Evolutionary conservation across 257 asterid genomes (phyloP), one percentile per base, ranked within the genome.

Genomic region (Solanum etuberosum): DNA sequence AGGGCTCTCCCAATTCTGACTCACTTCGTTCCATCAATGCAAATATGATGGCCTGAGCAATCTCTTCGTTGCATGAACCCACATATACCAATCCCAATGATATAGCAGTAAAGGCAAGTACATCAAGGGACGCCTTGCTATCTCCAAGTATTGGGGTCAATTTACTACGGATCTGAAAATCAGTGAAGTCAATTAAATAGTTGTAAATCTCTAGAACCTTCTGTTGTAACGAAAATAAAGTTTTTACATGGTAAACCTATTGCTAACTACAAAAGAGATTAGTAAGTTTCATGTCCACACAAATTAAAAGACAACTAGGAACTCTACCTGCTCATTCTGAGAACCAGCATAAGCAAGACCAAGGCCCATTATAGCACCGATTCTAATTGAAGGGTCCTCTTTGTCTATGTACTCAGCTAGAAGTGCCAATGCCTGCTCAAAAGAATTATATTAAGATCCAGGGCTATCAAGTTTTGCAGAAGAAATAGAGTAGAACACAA

Each of bases 291-390:
- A 81, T 13, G 6, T 48, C 68, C 31, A 81, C 42, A 81, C 68
- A 81, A 12, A 46, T 18, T 21, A 46, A 29, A 43, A 80, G 68
- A 48, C 15, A 80, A 29, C 27, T 29, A 81, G 43, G 42, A 81
- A 48, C 68, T 29, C 42, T 29, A 94, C 99, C 88, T 95, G 95
- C 85, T 92, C 98, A 85, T 94, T 92, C 91, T 94, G 98, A 71
- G 99, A 87, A 74, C 99, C 99, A 7, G 99, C 99, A 90, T 97
- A 96, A 81, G 99, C 99, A 89, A 97, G 96, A 37, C 98, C 99
- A 74, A 97, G 91, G 59, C 99, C 99, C 98, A 97, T 96, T 87
- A 97, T 96, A 72, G 99, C 99, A 87, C 99, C 99, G 78, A 97
- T 97, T 89, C 94, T 93, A 86, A 91, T 90, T 6, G 95, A 92